Percentiles rank a stretch among this genome's conserved stretches.
phyloP scores from a whole-genome alignment of 1,284 basidiomycete genomes.

The Blastosporella zonata region DNA sequence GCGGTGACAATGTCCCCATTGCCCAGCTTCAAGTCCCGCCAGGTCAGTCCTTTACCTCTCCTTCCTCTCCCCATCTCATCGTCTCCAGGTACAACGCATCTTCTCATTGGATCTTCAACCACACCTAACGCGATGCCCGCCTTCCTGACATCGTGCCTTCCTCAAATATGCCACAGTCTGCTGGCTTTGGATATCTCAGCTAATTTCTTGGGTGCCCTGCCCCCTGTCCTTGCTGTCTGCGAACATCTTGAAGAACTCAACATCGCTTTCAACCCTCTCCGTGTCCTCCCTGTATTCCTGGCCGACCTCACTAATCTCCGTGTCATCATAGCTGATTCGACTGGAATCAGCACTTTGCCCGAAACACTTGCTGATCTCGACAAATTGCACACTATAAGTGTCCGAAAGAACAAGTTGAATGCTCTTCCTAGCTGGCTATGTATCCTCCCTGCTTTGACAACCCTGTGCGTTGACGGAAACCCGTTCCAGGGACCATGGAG shows the following conservation, averaged over 20 bases:
- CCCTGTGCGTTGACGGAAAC: constrained; percentile 89
- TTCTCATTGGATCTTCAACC: constrained; percentile 75
- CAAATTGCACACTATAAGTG: constrained; percentile 81
- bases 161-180: constrained; percentile 71
- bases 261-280: constrained; percentile 86
- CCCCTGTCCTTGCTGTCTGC: constrained; percentile 76
- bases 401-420: constrained; percentile 85
- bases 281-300: constrained; percentile 81
- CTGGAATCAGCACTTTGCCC: constrained; percentile 76
- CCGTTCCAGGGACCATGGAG: constrained; percentile 92
- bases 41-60: constrained; percentile 43
- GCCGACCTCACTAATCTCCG: constrained; percentile 74
- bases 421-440: constrained; percentile 94
- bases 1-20: constrained; percentile 60
- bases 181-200: constrained; percentile 89
- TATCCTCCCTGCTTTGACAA: constrained; percentile 78
- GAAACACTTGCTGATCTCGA: constrained; percentile 64
- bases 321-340: constrained; percentile 88
- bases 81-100: constrained; percentile 78
- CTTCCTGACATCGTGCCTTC: constrained; percentile 68
- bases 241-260: constrained; percentile 89
- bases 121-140: constrained; percentile 74
- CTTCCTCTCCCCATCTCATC: constrained; percentile 13
- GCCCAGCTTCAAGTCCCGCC: constrained; percentile 61
- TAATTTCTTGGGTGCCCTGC: constrained; percentile 81